Evolutionary conservation across 225 moss, liverwort and hornwort genomes (phyloP), one percentile per base, ranked within the genome.

Genomic region (Thuidium tamariscinum): DNA sequence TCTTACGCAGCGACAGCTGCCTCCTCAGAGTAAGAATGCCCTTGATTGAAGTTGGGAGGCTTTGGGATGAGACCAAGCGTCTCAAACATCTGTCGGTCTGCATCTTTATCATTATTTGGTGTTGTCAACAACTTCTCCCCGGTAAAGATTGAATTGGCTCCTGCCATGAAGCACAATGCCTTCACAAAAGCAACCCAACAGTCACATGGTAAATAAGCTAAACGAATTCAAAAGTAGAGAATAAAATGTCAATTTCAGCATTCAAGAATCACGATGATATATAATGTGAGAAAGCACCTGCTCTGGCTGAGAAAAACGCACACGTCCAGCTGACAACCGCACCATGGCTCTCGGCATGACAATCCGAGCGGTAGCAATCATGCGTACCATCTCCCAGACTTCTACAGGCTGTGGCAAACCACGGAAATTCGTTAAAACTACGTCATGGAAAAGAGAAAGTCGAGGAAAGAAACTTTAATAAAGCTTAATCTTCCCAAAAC

Each of bases 291-390:
- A 51, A 63, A 84, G 48, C 68, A 94, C 92, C 94, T 99, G 99
- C 89, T 99, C 99, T 49, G 97, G 94, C 90, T 96, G 95, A 77
- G 99, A 97, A 85, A 97, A 99, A 68, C 93, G 94, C 83, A 99
- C 96, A 86, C 97, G 96, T 51, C 97, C 97, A 88, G 99, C 99
- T 64, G 99, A 99, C 88, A 99, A 89, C 52, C 99, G 93, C 90
- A 99, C 95, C 97, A 97, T 97, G 85, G 99, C 93, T 84, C 93
- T 94, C 41, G 99, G 97, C 97, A 99, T 97, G 83, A 96, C 93
- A 80, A 99, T 95, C 81, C 97, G 95, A 46, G 99, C 93, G 17
- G 97, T 99, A 60, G 91, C 99, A 89, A 99, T 97, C 99, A 97
- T 99, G 56, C 95, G 92, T 8, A 99, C 87, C 99, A 99, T 99